phyloP scores from a whole-genome alignment of 345 rosid genomes.

The Salix caprea region DNA sequence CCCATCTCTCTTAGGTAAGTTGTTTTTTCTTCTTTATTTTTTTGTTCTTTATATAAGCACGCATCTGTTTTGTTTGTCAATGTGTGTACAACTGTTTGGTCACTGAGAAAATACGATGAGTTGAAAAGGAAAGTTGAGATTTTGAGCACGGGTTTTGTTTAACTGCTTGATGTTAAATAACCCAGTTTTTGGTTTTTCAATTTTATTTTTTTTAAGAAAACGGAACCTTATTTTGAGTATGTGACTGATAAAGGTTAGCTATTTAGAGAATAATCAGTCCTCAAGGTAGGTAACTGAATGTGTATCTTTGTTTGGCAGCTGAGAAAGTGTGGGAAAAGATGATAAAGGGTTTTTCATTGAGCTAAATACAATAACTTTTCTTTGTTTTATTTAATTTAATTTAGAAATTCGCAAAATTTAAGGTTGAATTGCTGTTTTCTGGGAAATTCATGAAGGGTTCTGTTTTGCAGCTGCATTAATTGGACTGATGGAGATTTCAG shows the following conservation, averaged over 20 bases:
- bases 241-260: not conserved
- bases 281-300: not conserved
- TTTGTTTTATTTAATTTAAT: not conserved
- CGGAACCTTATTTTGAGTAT: not conserved
- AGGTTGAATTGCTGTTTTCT: not conserved
- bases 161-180: not conserved
- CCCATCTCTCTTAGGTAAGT: not conserved
- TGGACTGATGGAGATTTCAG: constrained; percentile 4
- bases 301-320: not conserved
- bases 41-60: not conserved
- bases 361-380: not conserved
- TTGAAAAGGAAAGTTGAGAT: not conserved
- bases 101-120: not conserved
- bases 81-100: not conserved
- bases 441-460: not conserved
- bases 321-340: not conserved
- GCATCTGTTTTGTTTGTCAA: not conserved
- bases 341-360: not conserved
- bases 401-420: not conserved
- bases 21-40: not conserved
- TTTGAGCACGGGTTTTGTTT: not conserved
- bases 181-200: not conserved
- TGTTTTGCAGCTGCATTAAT: not conserved
- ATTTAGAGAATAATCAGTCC: not conserved
- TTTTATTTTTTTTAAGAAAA: not conserved